These are phyloP conservation scores for Ophiostoma perfectum DNA, from an alignment of 2,329 filamentous ascomycete genomes.

Conservation along the genomic window DNA sequence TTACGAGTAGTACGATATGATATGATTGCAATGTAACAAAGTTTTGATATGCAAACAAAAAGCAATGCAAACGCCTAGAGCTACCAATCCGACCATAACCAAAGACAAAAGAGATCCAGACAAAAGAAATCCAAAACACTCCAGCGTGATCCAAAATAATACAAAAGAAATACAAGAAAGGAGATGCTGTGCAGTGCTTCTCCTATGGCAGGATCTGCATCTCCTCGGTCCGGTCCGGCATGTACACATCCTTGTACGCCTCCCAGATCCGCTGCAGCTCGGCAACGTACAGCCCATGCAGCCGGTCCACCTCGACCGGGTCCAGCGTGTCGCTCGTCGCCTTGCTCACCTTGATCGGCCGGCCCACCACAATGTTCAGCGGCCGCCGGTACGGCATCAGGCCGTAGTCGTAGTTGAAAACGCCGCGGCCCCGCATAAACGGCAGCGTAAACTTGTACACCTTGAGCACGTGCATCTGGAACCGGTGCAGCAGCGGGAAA, in stretches of 20 bases:
- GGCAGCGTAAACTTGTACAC: slow-evolving; percentile 89
- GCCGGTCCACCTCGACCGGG: slow-evolving; percentile 68
- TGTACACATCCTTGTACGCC: slow-evolving; percentile 71
- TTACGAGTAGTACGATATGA: neutral
- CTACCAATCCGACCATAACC: neutral
- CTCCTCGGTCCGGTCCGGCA: slow-evolving; percentile 56
- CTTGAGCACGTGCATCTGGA: slow-evolving; percentile 80
- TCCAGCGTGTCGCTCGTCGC: slow-evolving; percentile 54
- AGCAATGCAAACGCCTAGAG: slow-evolving; percentile 4
- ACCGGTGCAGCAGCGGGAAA: slow-evolving; percentile 72
- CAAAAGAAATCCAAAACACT: neutral
- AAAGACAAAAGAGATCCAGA: neutral
- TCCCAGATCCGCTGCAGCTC: slow-evolving; percentile 72
- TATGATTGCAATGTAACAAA: neutral
- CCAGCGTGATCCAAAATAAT: no score
- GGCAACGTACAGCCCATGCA: slow-evolving; percentile 72
- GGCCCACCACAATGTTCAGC: slow-evolving; percentile 83
- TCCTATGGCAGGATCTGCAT: slow-evolving; percentile 52
- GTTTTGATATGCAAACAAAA: neutral
- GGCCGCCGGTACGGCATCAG: slow-evolving; percentile 88
- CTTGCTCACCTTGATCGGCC: slow-evolving; percentile 65
- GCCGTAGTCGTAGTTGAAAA: slow-evolving; percentile 97
- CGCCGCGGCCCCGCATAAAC: slow-evolving; percentile 79
- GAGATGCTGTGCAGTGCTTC: neutral
- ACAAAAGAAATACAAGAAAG: neutral